A percentile compares a stretch with the other conserved stretches of the same genome.
Evolutionary conservation across 225 moss, liverwort and hornwort species (phyloP).

Genomic region (Polytrichum commune): DNA sequence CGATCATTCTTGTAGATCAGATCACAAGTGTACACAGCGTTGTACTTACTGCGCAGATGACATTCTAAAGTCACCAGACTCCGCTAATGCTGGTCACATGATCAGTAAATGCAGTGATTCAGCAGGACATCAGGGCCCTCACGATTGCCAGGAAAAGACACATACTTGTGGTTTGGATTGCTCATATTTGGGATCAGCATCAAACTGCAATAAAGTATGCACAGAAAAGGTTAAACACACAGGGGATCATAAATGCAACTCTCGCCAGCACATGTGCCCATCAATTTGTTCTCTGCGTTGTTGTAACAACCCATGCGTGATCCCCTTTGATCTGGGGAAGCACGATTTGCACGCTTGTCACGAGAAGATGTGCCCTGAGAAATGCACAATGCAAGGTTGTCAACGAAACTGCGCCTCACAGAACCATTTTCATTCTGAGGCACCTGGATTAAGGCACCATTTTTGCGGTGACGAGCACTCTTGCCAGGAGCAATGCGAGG

Average conservation of each 20-base stretch:
- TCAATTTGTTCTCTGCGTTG: conserved; percentile 22
- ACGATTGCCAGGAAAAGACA: conserved; percentile 22
- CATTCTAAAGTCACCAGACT: too few species aligned
- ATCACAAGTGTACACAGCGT: conserved; percentile 35
- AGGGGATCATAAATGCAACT: conserved; percentile 44
- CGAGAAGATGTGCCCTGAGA: conserved; percentile 43
- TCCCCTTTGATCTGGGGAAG: conserved; percentile 19
- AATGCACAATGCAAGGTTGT: conserved; percentile 36
- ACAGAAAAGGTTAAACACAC: conserved; percentile 19
- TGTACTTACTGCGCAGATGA: conserved; percentile 47
- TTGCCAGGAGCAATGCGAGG: conserved; percentile 41
- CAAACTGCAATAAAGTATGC: conserved; percentile 41
- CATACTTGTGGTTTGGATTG: conserved; percentile 38
- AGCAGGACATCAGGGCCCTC: conserved; percentile 43
- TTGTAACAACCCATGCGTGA: conserved; percentile 31
- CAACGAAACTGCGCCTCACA: conserved; percentile 24
- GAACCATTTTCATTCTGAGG: conserved; percentile 42
- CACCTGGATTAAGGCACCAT: neutral
- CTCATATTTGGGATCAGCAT: conserved; percentile 7
- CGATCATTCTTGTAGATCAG: conserved; percentile 33
- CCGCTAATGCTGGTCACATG: neutral
- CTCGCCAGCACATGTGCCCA: conserved; percentile 37
- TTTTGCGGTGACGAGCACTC: conserved; percentile 48
- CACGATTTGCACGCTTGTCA: conserved; percentile 34
- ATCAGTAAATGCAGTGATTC: conserved; percentile 26